Base-by-base conservation (phyloP, 2,329 filamentous ascomycete species). In the Fusarium cicatricum region DNA sequence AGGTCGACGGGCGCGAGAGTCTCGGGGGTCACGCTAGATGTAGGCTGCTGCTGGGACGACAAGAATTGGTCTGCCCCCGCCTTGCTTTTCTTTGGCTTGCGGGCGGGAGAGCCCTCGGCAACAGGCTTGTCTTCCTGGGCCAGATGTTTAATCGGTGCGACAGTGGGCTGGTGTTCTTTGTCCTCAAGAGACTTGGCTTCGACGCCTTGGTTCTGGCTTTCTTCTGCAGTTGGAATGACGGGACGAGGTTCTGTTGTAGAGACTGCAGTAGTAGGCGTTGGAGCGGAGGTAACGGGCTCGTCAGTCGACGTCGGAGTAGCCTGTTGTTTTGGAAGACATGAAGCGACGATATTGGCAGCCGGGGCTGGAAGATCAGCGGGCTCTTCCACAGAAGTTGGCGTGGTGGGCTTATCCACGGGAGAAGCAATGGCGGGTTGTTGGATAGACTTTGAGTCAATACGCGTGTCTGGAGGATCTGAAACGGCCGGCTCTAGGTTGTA, bases 81-180 rank as follows among this genome's bases (percentile, higher is more conserved):
- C 34, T 62, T 62, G 28, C 42, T 55, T 29, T 58, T 67, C 45
- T 69, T 62, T 19, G 66, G 71, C 46, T 73, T 75, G 62, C 40
- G 34, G 57, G 31, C 10, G 58, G 44, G 33, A 26, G 42, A 40
- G 17, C 42, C 42, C 6, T 55, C 53, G 3, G 48, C 6, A 32
- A n/a, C 14, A 39, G 26, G 31, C 14, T 17, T 23, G n/a, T 29
- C 21, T 19, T 38, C 43, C 19, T 17, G 23, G 9, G 34, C 44
- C 10, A 21, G 14, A 17, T 47, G 15, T 29, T 19, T 11, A n/a
- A 11, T 23, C 15, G 44, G 14, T 31, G 14, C 33, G n/a, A 14
- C 16, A 15, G 21, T 11, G 23, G 17, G 26, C 11, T 16, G n/a
- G 16, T 34, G 12, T 31, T 46, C 33, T 12, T 16, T 21, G 14